Evolutionary conservation across 495 filamentous ascomycete species (phyloP).

Genomic region (Neurospora sp.): DNA sequence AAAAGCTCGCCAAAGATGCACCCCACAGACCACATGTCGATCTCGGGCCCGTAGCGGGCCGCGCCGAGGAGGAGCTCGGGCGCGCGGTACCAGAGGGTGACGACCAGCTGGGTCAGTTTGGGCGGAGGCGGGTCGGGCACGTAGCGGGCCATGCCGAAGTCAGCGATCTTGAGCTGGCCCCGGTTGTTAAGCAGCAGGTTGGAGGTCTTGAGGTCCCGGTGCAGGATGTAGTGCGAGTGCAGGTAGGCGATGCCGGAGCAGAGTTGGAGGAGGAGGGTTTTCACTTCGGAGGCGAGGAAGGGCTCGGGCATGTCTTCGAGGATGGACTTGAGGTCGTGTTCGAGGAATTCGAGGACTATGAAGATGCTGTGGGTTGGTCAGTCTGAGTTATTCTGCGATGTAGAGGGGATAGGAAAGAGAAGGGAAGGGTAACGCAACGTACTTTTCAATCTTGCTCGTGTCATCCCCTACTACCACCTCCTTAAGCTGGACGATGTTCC

Average conservation of each 20-base stretch:
- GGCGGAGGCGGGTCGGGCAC: constrained; percentile 64
- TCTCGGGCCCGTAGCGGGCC: constrained; percentile 58
- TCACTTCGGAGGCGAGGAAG: constrained; percentile 86
- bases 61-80: constrained; percentile 85
- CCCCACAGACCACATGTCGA: constrained; percentile 94
- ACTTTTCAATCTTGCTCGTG: constrained; percentile 58
- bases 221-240: constrained; percentile 85
- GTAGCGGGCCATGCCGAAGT: constrained; percentile 93
- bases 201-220: constrained; percentile 93
- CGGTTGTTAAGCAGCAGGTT: constrained; percentile 95
- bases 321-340: constrained; percentile 93
- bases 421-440: constrained; percentile 18
- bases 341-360: constrained; percentile 95
- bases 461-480: constrained; percentile 80
- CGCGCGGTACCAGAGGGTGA: constrained; percentile 93
- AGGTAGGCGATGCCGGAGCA: constrained; percentile 74
- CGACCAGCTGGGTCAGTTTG: constrained; percentile 85
- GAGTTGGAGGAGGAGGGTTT: constrained; percentile 80
- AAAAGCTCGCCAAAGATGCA: constrained; percentile 95
- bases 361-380: constrained; percentile 52
- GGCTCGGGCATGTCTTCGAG: constrained; percentile 90
- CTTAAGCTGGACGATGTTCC: constrained; percentile 65
- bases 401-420: neutral
- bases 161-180: constrained; percentile 88
- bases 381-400: neutral